A percentile compares a stretch with the other conserved stretches of the same genome.
phyloP scores from a whole-genome alignment of 2,329 filamentous ascomycete genomes.

The Diaporthe destruens region DNA sequence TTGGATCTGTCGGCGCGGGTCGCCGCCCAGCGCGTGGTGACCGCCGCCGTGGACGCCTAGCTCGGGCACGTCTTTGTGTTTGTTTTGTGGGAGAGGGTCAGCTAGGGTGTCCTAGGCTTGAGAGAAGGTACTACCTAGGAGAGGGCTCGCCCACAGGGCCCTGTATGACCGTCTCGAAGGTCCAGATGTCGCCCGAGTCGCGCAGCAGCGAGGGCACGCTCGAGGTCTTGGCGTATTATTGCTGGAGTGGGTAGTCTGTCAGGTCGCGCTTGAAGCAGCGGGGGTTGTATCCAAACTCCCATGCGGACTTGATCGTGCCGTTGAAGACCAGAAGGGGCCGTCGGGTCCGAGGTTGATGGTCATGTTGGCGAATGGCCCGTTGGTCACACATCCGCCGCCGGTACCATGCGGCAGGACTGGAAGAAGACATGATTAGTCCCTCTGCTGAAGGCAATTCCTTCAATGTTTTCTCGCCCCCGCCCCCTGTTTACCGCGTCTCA shows the following conservation, averaged over 20 bases:
- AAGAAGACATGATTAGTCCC: neutral
- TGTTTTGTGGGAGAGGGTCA: conserved; percentile 26
- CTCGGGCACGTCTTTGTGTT: conserved; percentile 29
- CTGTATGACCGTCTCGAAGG: conserved; percentile 49
- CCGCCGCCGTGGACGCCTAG: conserved; percentile 48
- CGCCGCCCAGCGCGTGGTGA: conserved; percentile 46
- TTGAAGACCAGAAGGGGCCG: conserved; percentile 46
- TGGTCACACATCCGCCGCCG: conserved; percentile 68
- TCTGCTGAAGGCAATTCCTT: conserved; percentile 44
- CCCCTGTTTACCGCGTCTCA: neutral
- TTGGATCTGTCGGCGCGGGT: conserved; percentile 46
- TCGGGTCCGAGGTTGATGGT: conserved; percentile 57
- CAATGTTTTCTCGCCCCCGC: too few species aligned
- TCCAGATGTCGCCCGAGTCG: conserved; percentile 45
- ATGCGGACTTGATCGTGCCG: conserved; percentile 36
- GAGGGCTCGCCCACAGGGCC: conserved; percentile 38
- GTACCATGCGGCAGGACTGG: conserved; percentile 58
- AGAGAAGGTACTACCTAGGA: neutral
- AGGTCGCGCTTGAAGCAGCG: conserved; percentile 51
- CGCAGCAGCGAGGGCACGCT: conserved; percentile 47
- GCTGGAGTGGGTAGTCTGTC: conserved; percentile 46
- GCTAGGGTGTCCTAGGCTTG: neutral
- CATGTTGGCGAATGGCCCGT: conserved; percentile 62
- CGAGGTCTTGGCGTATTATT: conserved; percentile 46
- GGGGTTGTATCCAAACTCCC: conserved; percentile 51